These are phyloP conservation scores for Zalerion maritima DNA, from an alignment of 495 filamentous ascomycete genomes.

Conservation along the genomic window DNA sequence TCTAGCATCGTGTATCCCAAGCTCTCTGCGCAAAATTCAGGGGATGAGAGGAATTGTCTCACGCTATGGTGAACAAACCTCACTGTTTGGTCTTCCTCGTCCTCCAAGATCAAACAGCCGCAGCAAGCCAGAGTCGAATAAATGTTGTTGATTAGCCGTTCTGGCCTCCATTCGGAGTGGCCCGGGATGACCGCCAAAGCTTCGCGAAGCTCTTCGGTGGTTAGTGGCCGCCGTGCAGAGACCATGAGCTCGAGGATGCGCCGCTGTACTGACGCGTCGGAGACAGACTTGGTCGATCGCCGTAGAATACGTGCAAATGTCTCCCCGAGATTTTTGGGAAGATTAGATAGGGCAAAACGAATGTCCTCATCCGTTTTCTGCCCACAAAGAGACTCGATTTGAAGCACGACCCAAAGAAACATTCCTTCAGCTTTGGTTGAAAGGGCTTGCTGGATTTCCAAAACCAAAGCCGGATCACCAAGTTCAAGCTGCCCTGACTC, in stretches of 20 bases:
- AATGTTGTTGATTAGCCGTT: constrained; percentile 21
- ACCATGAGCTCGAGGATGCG: constrained; percentile 19
- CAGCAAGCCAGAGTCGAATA: constrained; percentile 21
- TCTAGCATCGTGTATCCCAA: constrained; percentile 9
- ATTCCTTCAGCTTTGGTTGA: constrained; percentile 21
- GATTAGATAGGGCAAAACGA: constrained; percentile 20
- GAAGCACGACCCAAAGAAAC: constrained; percentile 34
- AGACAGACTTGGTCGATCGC: constrained; percentile 11
- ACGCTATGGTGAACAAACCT: constrained; percentile 29
- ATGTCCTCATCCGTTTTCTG: constrained; percentile 27
- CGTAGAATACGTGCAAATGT: constrained; percentile 26
- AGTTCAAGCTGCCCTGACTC: constrained; percentile 18
- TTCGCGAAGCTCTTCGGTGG: constrained; percentile 27
- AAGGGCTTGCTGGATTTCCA: constrained; percentile 21
- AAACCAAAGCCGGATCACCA: constrained; percentile 20
- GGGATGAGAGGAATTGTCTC: constrained; percentile 24
- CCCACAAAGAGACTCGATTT: constrained; percentile 24
- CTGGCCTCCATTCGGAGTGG: constrained; percentile 18
- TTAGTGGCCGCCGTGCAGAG: constrained; percentile 20
- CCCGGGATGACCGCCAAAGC: constrained; percentile 25
- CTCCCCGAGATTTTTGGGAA: constrained; percentile 25
- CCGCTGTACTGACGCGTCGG: constrained; percentile 10
- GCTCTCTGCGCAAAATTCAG: constrained; percentile 6
- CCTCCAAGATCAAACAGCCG: constrained; percentile 26
- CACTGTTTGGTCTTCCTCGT: constrained; percentile 28